These are phyloP conservation scores for Alternaria ethzedia DNA, from an alignment of 2,329 filamentous ascomycete genomes.

Conservation along the genomic window DNA sequence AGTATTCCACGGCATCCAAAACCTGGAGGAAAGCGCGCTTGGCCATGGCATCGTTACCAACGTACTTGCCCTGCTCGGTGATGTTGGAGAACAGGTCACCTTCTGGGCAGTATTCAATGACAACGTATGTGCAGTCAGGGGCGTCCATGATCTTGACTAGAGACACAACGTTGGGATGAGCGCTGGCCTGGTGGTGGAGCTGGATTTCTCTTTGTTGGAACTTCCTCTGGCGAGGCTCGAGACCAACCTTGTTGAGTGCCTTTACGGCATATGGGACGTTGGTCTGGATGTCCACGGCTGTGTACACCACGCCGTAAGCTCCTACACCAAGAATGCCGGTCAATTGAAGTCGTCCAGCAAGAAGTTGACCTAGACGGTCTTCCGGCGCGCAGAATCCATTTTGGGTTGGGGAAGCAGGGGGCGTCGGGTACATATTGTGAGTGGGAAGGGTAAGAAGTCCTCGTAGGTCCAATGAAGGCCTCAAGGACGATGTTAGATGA, in stretches of 20 bases:
- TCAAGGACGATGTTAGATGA: constrained; percentile 42
- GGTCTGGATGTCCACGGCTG: constrained; percentile 82
- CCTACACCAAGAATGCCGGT: constrained; percentile 87
- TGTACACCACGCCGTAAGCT: constrained; percentile 96
- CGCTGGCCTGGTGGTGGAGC: constrained; percentile 86
- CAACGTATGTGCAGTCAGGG: constrained; percentile 90
- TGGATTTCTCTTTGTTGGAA: constrained; percentile 95
- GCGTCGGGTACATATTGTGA: constrained; percentile 57
- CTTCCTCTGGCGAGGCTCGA: constrained; percentile 84
- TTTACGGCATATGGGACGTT: constrained; percentile 91
- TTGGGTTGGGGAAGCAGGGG: constrained; percentile 56
- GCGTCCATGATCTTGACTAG: constrained; percentile 93
- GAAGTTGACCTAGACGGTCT: constrained; percentile 82
- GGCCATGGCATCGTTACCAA: constrained; percentile 88
- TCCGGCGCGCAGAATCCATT: constrained; percentile 66
- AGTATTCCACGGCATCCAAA: constrained; percentile 93
- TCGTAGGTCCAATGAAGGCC: constrained; percentile 51
- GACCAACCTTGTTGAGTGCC: constrained; percentile 90
- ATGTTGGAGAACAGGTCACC: constrained; percentile 98
- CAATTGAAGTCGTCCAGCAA: constrained; percentile 83
- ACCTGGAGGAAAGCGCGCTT: constrained; percentile 92
- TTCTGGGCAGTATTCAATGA: constrained; percentile 96
- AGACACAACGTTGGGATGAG: constrained; percentile 91
- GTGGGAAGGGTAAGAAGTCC: constrained; percentile 33
- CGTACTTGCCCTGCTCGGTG: constrained; percentile 90